Percentiles rank a stretch among this genome's conserved stretches.
phyloP scores from a whole-genome alignment of 2,329 filamentous ascomycete genomes.

The Trichoderma sp. region DNA sequence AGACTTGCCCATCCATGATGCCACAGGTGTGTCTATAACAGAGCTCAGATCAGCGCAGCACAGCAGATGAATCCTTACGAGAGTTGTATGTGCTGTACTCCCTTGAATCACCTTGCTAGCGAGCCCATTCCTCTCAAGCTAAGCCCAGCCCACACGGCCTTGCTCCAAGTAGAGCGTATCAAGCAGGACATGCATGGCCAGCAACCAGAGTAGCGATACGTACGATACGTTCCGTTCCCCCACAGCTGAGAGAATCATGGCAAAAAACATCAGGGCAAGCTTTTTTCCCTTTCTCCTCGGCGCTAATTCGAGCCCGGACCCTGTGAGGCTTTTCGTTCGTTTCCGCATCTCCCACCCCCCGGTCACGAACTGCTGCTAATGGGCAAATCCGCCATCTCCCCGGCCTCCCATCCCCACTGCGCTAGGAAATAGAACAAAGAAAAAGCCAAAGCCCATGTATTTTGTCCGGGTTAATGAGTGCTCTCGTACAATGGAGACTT shows the following conservation, averaged over 20 bases:
- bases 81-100: neutral
- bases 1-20: neutral
- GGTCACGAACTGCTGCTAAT: conserved; percentile 2
- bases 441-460: neutral
- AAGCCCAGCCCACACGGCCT: neutral
- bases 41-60: neutral
- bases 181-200: neutral
- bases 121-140: neutral
- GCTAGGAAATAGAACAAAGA: neutral
- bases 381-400: conserved; percentile 14
- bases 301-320: neutral
- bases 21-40: conserved; percentile 6
- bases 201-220: neutral
- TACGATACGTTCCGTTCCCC: neutral
- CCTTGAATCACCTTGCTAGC: neutral
- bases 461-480: neutral
- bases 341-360: neutral
- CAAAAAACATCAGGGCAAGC: neutral
- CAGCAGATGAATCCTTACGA: neutral
- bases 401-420: conserved; percentile 12
- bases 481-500: neutral
- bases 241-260: neutral
- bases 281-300: neutral
- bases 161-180: neutral
- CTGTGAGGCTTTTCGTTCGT: neutral